Evolutionary conservation across 2,329 filamentous ascomycete genomes (phyloP).

Genomic region (Chrysosporium keratinophilum): DNA sequence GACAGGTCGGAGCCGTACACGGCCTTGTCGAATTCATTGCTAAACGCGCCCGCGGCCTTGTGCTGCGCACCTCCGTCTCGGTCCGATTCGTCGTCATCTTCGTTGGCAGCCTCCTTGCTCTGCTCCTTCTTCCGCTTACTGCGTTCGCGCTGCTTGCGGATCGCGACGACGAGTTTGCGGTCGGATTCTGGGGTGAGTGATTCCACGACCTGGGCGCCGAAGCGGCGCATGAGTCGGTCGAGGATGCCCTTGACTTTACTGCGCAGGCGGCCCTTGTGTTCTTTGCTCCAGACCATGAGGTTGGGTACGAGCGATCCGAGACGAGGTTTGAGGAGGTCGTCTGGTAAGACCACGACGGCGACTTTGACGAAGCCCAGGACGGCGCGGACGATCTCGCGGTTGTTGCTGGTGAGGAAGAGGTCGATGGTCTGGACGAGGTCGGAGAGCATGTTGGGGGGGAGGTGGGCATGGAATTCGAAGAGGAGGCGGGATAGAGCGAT

Average conservation of each 20-base stretch:
- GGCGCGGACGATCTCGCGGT: constrained; percentile 89
- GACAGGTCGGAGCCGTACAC: constrained; percentile 67
- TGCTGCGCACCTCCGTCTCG: background rate
- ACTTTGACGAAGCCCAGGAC: constrained; percentile 96
- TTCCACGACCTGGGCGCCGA: constrained; percentile 72
- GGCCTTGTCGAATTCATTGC: constrained; percentile 92
- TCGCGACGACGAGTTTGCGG: constrained; percentile 82
- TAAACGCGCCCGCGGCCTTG: constrained; percentile 45
- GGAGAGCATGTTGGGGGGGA: constrained; percentile 59
- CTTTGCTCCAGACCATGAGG: constrained; percentile 89
- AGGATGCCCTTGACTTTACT: constrained; percentile 97
- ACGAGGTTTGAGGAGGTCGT: constrained; percentile 65
- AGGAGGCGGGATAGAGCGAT: constrained; percentile 87
- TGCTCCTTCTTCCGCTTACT: constrained; percentile 79
- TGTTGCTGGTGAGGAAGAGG: constrained; percentile 90
- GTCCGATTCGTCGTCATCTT: constrained; percentile 33
- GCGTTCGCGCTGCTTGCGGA: constrained; percentile 87
- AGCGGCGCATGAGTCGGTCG: constrained; percentile 84
- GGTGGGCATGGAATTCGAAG: constrained; percentile 70
- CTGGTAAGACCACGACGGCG: constrained; percentile 74
- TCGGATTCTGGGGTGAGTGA: constrained; percentile 73
- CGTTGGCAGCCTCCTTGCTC: constrained; percentile 46
- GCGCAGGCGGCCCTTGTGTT: constrained; percentile 95
- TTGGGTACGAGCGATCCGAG: constrained; percentile 73
- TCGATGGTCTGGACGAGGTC: constrained; percentile 93